These are phyloP conservation scores for Tolypocladium nubicola DNA, from an alignment of 2,329 filamentous ascomycete species.

Conservation along the genomic window DNA sequence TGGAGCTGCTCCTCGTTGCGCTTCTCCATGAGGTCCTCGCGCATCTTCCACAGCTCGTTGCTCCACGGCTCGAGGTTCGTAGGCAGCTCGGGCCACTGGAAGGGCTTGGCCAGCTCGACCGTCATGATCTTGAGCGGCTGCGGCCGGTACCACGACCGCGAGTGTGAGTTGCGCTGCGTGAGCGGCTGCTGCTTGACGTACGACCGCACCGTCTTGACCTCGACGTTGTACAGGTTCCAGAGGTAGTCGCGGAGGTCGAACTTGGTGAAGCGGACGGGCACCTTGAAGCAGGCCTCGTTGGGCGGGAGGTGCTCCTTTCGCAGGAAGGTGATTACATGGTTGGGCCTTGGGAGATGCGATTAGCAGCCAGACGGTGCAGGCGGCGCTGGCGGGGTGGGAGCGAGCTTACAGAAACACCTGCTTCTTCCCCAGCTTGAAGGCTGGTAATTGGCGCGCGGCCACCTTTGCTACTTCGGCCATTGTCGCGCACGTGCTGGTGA, in stretches of 20 bases:
- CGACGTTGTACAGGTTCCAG: constrained; percentile 71
- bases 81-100: constrained; percentile 73
- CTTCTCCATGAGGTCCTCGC: constrained; percentile 35
- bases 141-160: constrained; percentile 57
- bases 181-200: constrained; percentile 56
- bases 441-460: constrained; percentile 26
- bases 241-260: constrained; percentile 95
- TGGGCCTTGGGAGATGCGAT: constrained; percentile 46
- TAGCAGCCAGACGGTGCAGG: background rate
- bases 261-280: constrained; percentile 89
- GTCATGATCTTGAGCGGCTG: constrained; percentile 84
- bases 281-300: constrained; percentile 78
- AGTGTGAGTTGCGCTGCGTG: constrained; percentile 37
- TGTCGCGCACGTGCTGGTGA: constrained; percentile 12
- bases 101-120: constrained; percentile 76
- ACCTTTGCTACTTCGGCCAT: constrained; percentile 30
- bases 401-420: constrained; percentile 42
- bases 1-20: constrained; percentile 22
- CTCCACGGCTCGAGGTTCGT: constrained; percentile 54
- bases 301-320: constrained; percentile 61
- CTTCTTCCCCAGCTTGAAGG: constrained; percentile 40
- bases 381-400: background rate
- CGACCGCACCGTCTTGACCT: constrained; percentile 62
- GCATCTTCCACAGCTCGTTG: constrained; percentile 44
- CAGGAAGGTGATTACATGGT: constrained; percentile 70